Percentiles rank a stretch among this genome's conserved stretches.
Evolutionary conservation across 306 rosid genomes (phyloP).

Genomic region (Fagus crenata): DNA sequence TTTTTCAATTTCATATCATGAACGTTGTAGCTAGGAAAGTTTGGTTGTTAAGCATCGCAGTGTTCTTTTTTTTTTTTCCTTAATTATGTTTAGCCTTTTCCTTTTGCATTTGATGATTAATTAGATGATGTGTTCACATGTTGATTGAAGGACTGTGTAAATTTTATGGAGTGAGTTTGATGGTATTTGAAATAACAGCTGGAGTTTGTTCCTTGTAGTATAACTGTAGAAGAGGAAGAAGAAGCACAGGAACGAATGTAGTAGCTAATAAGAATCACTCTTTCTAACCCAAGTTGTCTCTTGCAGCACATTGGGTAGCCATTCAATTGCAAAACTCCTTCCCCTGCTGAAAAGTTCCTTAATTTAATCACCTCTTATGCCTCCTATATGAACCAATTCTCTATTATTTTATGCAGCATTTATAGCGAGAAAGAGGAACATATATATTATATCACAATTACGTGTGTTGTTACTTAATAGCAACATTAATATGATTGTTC

Average conservation of each 20-base stretch:
- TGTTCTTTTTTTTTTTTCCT: slow-evolving; percentile 13
- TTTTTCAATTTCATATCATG: slow-evolving; percentile 1
- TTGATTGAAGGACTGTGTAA: slow-evolving; percentile 45
- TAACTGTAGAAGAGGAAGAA: slow-evolving; percentile 6
- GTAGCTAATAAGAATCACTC: neutral
- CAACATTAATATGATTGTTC: neutral
- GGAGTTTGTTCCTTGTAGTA: slow-evolving; percentile 10
- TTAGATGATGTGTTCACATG: slow-evolving; percentile 31
- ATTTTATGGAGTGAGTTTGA: slow-evolving; percentile 37
- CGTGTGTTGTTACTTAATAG: neutral
- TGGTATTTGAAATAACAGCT: slow-evolving; percentile 7
- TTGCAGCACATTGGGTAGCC: slow-evolving; percentile 1
- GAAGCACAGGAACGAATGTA: slow-evolving; percentile 21
- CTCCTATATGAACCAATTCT: neutral
- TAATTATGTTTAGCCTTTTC: no score
- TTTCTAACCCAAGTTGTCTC: slow-evolving; percentile 11
- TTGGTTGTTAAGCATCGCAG: slow-evolving; percentile 33
- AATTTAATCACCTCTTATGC: slow-evolving; percentile 8
- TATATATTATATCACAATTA: slow-evolving; percentile 5
- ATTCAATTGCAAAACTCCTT: slow-evolving; percentile 8
- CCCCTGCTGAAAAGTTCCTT: slow-evolving; percentile 2
- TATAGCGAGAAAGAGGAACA: neutral
- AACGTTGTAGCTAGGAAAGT: slow-evolving; percentile 22
- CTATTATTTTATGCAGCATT: slow-evolving; percentile 15
- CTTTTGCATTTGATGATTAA: slow-evolving; percentile 20